Conservation (phyloP, 2,329 filamentous ascomycete genomes). For the Penicillium sp. region DNA sequence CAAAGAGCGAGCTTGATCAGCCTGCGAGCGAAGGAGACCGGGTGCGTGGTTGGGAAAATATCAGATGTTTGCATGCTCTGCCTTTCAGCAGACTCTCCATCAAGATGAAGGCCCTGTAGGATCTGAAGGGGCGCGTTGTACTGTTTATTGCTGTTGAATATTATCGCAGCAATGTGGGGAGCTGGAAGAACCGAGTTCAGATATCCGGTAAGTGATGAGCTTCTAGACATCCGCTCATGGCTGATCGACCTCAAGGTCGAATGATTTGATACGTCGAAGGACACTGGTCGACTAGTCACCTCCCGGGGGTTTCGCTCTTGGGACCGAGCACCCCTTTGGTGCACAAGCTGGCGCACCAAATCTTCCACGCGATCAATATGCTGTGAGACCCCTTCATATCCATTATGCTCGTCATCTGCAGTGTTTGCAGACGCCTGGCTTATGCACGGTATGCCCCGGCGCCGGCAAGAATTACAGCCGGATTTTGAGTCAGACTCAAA, state of each 20-base stretch:
- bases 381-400: background rate
- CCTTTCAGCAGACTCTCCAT: background rate
- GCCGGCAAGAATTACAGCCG: conserved; percentile 51
- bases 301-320: background rate
- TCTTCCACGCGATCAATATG: conserved; percentile 13
- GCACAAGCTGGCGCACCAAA: conserved; percentile 8
- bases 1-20: conserved; percentile 23
- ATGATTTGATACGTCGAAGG: background rate
- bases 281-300: no score
- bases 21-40: conserved; percentile 14
- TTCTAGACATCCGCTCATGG: conserved; percentile 17
- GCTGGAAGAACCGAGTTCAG: conserved; percentile 20
- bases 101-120: background rate
- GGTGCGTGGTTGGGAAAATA: conserved; percentile 10
- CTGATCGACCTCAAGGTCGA: conserved; percentile 10
- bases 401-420: background rate
- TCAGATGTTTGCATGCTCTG: background rate
- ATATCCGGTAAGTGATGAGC: conserved; percentile 17
- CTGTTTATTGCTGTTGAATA: conserved; percentile 14
- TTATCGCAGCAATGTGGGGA: conserved; percentile 2
- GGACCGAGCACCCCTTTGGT: background rate
- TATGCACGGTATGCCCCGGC: conserved; percentile 40
- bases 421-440: conserved; percentile 20
- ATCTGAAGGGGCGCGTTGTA: conserved; percentile 19
- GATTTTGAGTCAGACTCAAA: conserved; percentile 42